Percentiles rank a stretch among this genome's conserved stretches.
Evolutionary conservation across 2,329 filamentous ascomycete genomes (phyloP).

Genomic region (Alternaria sp.): DNA sequence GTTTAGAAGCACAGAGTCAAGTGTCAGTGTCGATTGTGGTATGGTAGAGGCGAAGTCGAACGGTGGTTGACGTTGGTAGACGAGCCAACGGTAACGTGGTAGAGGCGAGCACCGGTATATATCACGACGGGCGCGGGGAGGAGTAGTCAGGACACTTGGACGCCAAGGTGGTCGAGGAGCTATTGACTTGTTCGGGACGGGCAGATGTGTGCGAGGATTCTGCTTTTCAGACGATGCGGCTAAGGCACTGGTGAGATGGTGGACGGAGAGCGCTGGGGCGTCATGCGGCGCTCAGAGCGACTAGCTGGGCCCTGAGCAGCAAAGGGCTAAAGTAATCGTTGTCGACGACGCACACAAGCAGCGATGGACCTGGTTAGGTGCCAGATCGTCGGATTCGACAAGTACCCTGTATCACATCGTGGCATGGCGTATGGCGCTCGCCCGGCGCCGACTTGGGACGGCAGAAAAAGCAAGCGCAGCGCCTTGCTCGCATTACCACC

Average conservation of each 20-base stretch:
- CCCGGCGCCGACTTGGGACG: constrained; percentile 37
- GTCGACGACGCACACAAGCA: constrained; percentile 37
- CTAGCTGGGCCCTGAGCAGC: constrained; percentile 45
- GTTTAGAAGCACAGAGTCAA: constrained; percentile 14
- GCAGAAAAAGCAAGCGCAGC: constrained; percentile 40
- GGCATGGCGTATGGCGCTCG: constrained; percentile 47
- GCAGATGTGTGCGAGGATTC: constrained; percentile 43
- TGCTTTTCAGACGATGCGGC: constrained; percentile 50
- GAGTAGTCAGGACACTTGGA: constrained; percentile 32
- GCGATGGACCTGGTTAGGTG: constrained; percentile 42
- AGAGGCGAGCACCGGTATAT: constrained; percentile 47
- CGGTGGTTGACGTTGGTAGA: constrained; percentile 27
- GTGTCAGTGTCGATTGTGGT: background rate
- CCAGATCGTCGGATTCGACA: constrained; percentile 54
- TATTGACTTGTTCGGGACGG: constrained; percentile 47
- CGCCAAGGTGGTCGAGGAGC: constrained; percentile 46
- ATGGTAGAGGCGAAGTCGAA: constrained; percentile 20
- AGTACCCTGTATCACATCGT: constrained; percentile 53
- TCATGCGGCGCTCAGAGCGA: constrained; percentile 46
- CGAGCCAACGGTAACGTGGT: constrained; percentile 40
- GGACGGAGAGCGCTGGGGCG: constrained; percentile 44
- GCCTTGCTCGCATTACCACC: constrained; percentile 37
- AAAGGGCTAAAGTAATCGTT: constrained; percentile 48
- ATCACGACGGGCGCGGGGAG: constrained; percentile 41
- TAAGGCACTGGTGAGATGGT: constrained; percentile 48